Percentiles rank a stretch among this genome's conserved stretches.
Evolutionary conservation across 2,329 filamentous ascomycete genomes (phyloP).

Genomic region (Tothia fuscella): DNA sequence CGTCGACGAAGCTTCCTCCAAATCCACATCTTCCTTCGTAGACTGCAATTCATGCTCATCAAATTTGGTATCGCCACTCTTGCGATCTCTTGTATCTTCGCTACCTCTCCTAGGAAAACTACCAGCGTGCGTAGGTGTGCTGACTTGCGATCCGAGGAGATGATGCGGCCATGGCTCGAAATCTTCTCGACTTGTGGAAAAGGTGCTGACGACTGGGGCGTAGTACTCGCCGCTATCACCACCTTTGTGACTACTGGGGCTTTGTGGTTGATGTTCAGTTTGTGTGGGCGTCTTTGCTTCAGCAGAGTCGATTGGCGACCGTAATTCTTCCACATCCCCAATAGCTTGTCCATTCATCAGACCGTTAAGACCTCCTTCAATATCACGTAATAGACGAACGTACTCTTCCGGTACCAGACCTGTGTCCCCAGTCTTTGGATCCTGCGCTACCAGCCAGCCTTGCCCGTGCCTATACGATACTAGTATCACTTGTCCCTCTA

Average conservation of each 20-base stretch:
- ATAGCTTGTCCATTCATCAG: conserved; percentile 16
- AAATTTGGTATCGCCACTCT: conserved; percentile 1
- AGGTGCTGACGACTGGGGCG: conserved; percentile 37
- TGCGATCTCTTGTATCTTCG: conserved; percentile 1
- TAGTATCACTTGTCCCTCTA: conserved; percentile 92
- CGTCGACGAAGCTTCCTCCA: too few species aligned
- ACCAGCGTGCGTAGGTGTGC: conserved; percentile 4
- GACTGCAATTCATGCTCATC: conserved; percentile 1
- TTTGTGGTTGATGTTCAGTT: conserved; percentile 13
- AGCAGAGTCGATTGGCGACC: conserved; percentile 17
- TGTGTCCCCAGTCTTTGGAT: conserved; percentile 86
- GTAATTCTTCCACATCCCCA: conserved; percentile 13
- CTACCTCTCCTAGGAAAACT: conserved; percentile 4
- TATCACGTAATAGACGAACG: conserved; percentile 80
- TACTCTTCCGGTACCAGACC: conserved; percentile 95
- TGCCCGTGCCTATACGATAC: conserved; percentile 94
- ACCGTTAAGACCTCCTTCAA: conserved; percentile 66
- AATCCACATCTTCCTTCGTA: neutral
- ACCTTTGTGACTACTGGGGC: conserved; percentile 1
- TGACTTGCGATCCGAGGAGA: conserved; percentile 7
- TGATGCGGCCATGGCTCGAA: conserved; percentile 21
- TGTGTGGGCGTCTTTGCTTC: conserved; percentile 30
- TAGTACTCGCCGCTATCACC: conserved; percentile 16
- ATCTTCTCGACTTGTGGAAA: conserved; percentile 40
- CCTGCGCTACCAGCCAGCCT: conserved; percentile 94